Conservation (phyloP, 345 rosid genomes). For the Turnera subulata region DNA sequence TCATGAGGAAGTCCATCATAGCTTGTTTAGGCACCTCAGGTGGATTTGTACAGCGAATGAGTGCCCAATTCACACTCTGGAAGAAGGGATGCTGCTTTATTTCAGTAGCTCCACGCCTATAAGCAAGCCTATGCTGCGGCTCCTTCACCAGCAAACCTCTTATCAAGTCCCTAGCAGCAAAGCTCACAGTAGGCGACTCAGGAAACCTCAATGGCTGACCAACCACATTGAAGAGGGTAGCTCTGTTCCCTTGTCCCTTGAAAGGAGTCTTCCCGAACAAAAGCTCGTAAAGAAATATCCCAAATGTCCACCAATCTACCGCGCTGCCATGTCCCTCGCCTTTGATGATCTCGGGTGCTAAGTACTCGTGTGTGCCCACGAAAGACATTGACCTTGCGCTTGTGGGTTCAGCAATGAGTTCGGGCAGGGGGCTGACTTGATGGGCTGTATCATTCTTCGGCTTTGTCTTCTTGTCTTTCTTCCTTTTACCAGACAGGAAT, state of each 20-base stretch:
- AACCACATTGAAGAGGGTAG: slow-evolving; percentile 30
- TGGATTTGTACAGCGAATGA: slow-evolving; percentile 27
- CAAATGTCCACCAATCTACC: slow-evolving; percentile 36
- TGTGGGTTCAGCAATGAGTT: slow-evolving; percentile 33
- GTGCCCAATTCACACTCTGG: slow-evolving; percentile 31
- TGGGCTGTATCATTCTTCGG: slow-evolving; percentile 20
- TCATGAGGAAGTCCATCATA: slow-evolving; percentile 19
- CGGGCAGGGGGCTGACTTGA: slow-evolving; percentile 23
- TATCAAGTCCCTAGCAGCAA: slow-evolving; percentile 33
- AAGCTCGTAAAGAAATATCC: slow-evolving; percentile 32
- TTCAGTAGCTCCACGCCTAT: slow-evolving; percentile 34
- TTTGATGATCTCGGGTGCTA: slow-evolving; percentile 32
- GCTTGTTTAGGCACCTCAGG: slow-evolving; percentile 31
- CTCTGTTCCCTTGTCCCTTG: slow-evolving; percentile 32
- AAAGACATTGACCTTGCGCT: slow-evolving; percentile 33
- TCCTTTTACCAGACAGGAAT: slow-evolving; percentile 19
- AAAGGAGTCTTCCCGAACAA: slow-evolving; percentile 33
- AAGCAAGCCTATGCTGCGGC: slow-evolving; percentile 30
- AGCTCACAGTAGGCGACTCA: slow-evolving; percentile 28
- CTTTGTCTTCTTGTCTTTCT: slow-evolving; percentile 21
- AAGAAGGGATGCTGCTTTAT: slow-evolving; percentile 34
- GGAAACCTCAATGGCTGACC: slow-evolving; percentile 34
- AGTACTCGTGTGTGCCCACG: slow-evolving; percentile 33
- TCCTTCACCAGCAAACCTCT: slow-evolving; percentile 34
- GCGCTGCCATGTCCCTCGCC: slow-evolving; percentile 36